Percentiles rank a stretch among this genome's conserved stretches.
phyloP scores from a whole-genome alignment of 768 basidiomycete genomes.

The Coprinopsis sp. region DNA sequence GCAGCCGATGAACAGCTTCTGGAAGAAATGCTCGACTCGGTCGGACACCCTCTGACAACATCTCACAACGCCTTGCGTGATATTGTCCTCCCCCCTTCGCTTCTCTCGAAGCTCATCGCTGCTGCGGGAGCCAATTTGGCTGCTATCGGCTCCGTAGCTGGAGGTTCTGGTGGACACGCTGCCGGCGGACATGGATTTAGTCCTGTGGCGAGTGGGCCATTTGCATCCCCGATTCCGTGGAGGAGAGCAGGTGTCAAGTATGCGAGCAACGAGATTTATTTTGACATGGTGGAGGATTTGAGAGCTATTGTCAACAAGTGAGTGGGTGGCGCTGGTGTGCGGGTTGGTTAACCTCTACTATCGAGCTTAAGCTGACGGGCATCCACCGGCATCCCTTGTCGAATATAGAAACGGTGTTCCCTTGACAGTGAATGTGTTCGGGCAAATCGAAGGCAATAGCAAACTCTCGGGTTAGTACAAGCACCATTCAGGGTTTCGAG shows the following conservation, averaged over 20 bases:
- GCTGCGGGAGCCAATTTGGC: conserved; percentile 49
- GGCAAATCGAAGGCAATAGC: conserved; percentile 72
- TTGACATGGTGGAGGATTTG: conserved; percentile 83
- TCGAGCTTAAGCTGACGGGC: too few species aligned
- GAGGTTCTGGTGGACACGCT: not conserved
- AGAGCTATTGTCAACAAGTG: conserved; percentile 77
- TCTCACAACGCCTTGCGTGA: conserved; percentile 87
- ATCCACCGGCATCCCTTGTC: conserved; percentile 3
- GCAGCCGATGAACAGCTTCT: conserved; percentile 52
- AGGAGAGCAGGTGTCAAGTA: conserved; percentile 79
- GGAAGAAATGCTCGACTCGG: conserved; percentile 92
- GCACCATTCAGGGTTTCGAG: not conserved
- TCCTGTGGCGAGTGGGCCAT: conserved; percentile 48
- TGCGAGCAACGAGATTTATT: conserved; percentile 87
- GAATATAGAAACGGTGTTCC: conserved; percentile 60
- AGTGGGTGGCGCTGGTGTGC: conserved; percentile 15
- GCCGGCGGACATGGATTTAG: conserved; percentile 29
- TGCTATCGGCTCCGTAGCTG: conserved; percentile 24
- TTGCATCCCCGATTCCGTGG: conserved; percentile 93
- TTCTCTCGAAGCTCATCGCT: conserved; percentile 67
- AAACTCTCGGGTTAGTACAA: conserved; percentile 70
- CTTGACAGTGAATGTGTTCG: conserved; percentile 64
- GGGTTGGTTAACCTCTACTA: too few species aligned
- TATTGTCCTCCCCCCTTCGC: conserved; percentile 88
- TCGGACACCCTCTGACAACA: conserved; percentile 89